Conservation (phyloP, 2,329 filamentous ascomycete genomes). For the Aspergillus sojae region DNA sequence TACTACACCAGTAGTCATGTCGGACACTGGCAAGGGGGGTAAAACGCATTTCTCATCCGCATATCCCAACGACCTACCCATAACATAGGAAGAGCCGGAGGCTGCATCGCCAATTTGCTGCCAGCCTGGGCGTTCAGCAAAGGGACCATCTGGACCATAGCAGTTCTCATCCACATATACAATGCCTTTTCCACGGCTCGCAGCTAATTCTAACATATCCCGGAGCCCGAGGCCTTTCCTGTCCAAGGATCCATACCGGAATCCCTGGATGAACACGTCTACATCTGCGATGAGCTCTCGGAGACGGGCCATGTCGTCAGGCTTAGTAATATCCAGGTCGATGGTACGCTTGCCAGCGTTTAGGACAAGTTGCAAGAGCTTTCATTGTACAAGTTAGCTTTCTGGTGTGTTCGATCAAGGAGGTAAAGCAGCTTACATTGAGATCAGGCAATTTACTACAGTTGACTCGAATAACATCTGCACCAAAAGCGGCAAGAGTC, state of each 20-base stretch:
- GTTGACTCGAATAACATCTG: slow-evolving; percentile 52
- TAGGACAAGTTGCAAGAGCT: slow-evolving; percentile 26
- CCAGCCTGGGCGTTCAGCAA: slow-evolving; percentile 52
- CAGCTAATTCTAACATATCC: slow-evolving; percentile 45
- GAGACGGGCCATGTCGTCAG: slow-evolving; percentile 44
- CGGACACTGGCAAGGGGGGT: slow-evolving; percentile 25
- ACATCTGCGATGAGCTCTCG: slow-evolving; percentile 49
- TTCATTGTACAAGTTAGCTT: background rate
- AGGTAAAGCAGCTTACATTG: slow-evolving; percentile 21
- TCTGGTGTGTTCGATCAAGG: background rate
- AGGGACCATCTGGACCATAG: slow-evolving; percentile 53
- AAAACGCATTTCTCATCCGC: slow-evolving; percentile 22
- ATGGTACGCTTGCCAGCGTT: slow-evolving; percentile 30
- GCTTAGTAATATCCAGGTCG: slow-evolving; percentile 50
- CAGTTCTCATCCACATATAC: slow-evolving; percentile 56
- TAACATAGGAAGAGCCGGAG: slow-evolving; percentile 42
- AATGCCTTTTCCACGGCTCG: slow-evolving; percentile 46
- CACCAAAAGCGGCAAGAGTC: slow-evolving; percentile 49
- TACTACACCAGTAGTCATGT: slow-evolving; percentile 27
- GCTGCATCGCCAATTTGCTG: slow-evolving; percentile 55
- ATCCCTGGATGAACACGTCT: slow-evolving; percentile 60
- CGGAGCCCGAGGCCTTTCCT: slow-evolving; percentile 36
- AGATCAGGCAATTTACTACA: slow-evolving; percentile 43
- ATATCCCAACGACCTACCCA: slow-evolving; percentile 36
- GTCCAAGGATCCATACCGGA: slow-evolving; percentile 48